Evolutionary conservation across 345 rosid species (phyloP).

Genomic region (Murraya paniculata): DNA sequence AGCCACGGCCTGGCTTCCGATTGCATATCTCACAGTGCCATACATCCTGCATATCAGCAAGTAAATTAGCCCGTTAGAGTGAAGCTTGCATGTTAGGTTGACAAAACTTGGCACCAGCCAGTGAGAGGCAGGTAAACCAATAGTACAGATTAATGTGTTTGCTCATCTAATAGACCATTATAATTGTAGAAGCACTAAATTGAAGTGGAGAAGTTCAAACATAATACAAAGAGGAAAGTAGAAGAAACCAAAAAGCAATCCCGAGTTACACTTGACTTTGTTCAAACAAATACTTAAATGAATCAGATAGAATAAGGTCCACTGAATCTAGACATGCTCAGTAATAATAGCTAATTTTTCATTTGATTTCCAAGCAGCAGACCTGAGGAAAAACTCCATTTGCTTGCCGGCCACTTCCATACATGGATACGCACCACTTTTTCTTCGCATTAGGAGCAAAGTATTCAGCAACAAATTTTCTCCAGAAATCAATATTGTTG

Average conservation of each 20-base stretch:
- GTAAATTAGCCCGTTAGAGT: background rate
- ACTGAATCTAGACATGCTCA: background rate
- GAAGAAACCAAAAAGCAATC: background rate
- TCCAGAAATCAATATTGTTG: constrained; percentile 96
- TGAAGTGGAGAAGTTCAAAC: constrained; percentile 2
- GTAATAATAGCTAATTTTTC: background rate
- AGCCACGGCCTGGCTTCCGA: constrained; percentile 97
- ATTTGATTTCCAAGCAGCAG: constrained; percentile 24
- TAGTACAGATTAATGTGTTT: background rate
- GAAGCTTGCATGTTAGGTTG: background rate
- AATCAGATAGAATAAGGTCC: background rate
- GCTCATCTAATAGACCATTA: background rate
- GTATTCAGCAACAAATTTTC: constrained; percentile 87
- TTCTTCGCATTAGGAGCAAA: constrained; percentile 94
- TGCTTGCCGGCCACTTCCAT: constrained; percentile 95
- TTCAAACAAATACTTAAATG: background rate
- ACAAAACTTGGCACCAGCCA: background rate
- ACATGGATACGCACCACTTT: constrained; percentile 99
- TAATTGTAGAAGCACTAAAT: background rate
- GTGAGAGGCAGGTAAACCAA: background rate
- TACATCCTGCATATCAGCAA: constrained; percentile 64
- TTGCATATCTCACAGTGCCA: constrained; percentile 99
- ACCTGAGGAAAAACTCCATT: constrained; percentile 98
- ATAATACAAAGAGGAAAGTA: background rate
- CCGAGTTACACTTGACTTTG: constrained; percentile 13